phyloP scores from a whole-genome alignment of 441 rosid species.

The Euphorbia corollata region DNA sequence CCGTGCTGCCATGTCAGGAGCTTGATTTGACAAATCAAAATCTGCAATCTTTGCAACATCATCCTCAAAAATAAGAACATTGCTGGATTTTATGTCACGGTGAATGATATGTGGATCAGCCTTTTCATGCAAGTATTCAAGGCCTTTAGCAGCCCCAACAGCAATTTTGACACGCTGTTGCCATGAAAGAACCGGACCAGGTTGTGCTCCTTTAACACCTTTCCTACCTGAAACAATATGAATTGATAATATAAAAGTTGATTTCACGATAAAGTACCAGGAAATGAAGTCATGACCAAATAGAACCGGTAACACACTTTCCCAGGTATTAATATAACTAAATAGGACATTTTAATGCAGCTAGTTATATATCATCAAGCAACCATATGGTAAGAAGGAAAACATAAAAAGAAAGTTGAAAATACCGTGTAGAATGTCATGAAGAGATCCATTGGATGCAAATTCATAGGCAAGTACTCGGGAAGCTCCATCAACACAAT shows the following conservation, averaged over 20 bases:
- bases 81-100: slow-evolving; percentile 88
- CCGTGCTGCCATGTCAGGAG: slow-evolving; percentile 99
- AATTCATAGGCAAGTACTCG: slow-evolving; percentile 89
- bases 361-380: neutral
- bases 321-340: neutral
- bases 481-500: slow-evolving; percentile 71
- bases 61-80: slow-evolving; percentile 81
- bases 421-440: slow-evolving; percentile 88
- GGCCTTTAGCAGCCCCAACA: slow-evolving; percentile 83
- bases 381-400: neutral
- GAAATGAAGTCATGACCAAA: neutral
- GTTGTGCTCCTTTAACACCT: slow-evolving; percentile 97
- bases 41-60: slow-evolving; percentile 93
- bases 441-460: slow-evolving; percentile 95
- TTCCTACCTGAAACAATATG: slow-evolving; percentile 55
- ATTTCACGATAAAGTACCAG: neutral
- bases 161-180: slow-evolving; percentile 86
- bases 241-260: slow-evolving; percentile 6
- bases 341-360: slow-evolving; percentile 9
- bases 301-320: neutral
- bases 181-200: slow-evolving; percentile 97
- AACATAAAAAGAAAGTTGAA: slow-evolving; percentile 11
- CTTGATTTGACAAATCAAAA: slow-evolving; percentile 84
- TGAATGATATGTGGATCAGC: slow-evolving; percentile 77
- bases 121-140: slow-evolving; percentile 88